Conservation (phyloP, 768 basidiomycete species). For the Piloderma croceum region DNA sequence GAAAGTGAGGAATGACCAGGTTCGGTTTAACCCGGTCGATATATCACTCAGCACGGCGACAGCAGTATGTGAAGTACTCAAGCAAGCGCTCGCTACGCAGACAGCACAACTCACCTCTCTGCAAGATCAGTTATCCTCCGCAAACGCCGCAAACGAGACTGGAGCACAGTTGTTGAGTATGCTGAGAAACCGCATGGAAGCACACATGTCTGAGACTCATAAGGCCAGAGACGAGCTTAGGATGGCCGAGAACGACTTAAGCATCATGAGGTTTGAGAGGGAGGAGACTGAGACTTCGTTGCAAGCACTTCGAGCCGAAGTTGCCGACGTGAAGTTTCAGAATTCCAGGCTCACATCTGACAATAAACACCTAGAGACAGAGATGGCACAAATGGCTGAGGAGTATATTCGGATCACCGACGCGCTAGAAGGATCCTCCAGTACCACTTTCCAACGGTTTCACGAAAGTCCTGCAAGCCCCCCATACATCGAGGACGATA, state of each 20-base stretch:
- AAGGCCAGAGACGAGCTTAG: slow-evolving; percentile 76
- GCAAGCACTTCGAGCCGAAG: slow-evolving; percentile 72
- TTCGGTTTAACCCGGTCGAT: slow-evolving; percentile 77
- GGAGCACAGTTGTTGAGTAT: slow-evolving; percentile 67
- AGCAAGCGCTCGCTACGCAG: slow-evolving; percentile 60
- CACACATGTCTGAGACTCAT: slow-evolving; percentile 67
- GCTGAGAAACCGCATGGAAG: slow-evolving; percentile 61
- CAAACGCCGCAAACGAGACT: slow-evolving; percentile 80
- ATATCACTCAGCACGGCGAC: slow-evolving; percentile 62
- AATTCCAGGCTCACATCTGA: no score
- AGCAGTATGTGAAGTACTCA: slow-evolving; percentile 59
- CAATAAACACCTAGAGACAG: no score
- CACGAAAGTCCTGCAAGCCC: no score
- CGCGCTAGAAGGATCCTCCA: no score
- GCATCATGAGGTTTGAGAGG: slow-evolving; percentile 84
- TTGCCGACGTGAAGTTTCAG: slow-evolving; percentile 61
- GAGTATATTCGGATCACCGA: no score
- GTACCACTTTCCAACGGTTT: no score
- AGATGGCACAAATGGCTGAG: no score
- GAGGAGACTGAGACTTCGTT: slow-evolving; percentile 83
- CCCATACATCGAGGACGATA: no score
- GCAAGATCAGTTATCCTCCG: slow-evolving; percentile 76
- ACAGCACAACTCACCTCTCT: slow-evolving; percentile 72
- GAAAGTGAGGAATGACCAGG: slow-evolving; percentile 83
- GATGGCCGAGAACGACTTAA: slow-evolving; percentile 85